These are phyloP conservation scores for Mycena belliarum DNA, from an alignment of 768 basidiomycete species.

Conservation along the genomic window DNA sequence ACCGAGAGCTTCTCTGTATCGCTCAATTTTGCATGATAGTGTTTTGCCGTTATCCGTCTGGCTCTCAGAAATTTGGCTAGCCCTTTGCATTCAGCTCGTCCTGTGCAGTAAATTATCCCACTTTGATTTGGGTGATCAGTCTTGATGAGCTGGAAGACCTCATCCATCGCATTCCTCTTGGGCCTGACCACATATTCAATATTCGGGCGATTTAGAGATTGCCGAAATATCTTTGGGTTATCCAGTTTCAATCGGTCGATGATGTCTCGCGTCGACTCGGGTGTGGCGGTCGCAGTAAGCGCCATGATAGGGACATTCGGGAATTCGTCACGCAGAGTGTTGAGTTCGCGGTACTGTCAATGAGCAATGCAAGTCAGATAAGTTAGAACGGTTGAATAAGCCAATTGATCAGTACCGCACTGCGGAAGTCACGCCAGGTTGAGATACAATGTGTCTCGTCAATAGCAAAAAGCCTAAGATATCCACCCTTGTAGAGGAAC, in stretches of 20 bases:
- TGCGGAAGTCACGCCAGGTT: neutral
- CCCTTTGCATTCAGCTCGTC: neutral
- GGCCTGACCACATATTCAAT: constrained; percentile 58
- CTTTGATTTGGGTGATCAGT: neutral
- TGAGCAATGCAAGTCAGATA: neutral
- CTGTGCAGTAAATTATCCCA: constrained; percentile 4
- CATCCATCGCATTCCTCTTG: constrained; percentile 34
- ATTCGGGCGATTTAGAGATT: constrained; percentile 74
- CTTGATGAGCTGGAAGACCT: constrained; percentile 1
- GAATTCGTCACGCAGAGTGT: constrained; percentile 53
- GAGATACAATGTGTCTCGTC: constrained; percentile 13
- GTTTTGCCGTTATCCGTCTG: neutral
- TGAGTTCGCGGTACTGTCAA: constrained; percentile 55
- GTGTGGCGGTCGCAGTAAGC: constrained; percentile 72
- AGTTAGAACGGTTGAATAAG: too few relatives aligned
- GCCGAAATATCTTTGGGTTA: constrained; percentile 24
- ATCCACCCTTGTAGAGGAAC: neutral
- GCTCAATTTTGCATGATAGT: constrained; percentile 2
- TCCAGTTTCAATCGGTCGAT: constrained; percentile 49
- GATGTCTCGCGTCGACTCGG: constrained; percentile 59
- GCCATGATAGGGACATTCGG: constrained; percentile 72
- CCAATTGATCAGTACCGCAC: neutral
- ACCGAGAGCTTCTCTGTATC: neutral
- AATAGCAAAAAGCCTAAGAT: constrained; percentile 1
- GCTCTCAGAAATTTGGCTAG: neutral